Evolutionary conservation across 106 monocot species (phyloP), one percentile per base, ranked within the genome.

Genomic region (Platanthera zijinensis): DNA sequence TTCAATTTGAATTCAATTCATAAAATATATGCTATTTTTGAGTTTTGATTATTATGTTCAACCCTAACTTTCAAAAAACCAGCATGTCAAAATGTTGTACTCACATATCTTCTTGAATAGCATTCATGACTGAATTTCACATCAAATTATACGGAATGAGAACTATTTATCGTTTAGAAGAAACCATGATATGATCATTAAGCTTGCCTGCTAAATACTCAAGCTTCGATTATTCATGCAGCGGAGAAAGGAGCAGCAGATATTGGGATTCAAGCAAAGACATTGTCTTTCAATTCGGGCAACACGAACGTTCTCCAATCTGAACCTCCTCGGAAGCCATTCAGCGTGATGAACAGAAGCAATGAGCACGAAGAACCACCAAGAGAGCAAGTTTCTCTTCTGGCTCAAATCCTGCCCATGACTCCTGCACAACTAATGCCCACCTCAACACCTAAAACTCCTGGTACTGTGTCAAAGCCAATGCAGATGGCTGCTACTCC

Each of bases 401-500:
- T 78, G 47, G 25, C 12, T 61, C 75, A 49, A 30, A 47, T 28
- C 46, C 30, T 75, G 13, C 66, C 74, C 4, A 3, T 52, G 22
- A 81, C 76, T 3, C 76, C 80, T 10, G 21, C 56, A 4, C 69
- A 53, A 66, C 75, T 12, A 18, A 71, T 52, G 47, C 79, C 28
- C 14, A 79, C 71, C 19, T 61, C 78, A 14, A n/a, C 71, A 10
- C 85, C 76, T 2, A 85, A 78, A 69, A 86, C 78, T 48, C 84
- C 84, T 47, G 67, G 57, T 67, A 84, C 84, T 5, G 75, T 84
- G 14, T 75, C 78, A 6, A 74, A 64, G 52, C 84, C 87, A 0
- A 84, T 82, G 87, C 79, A 84, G 28, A 48, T 82, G 48, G 79
- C 81, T 0, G 50, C 8, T 11, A 84, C 80, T 6, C 80, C 86